phyloP scores from a whole-genome alignment of 345 rosid genomes.

The Euclidium syriacum region DNA sequence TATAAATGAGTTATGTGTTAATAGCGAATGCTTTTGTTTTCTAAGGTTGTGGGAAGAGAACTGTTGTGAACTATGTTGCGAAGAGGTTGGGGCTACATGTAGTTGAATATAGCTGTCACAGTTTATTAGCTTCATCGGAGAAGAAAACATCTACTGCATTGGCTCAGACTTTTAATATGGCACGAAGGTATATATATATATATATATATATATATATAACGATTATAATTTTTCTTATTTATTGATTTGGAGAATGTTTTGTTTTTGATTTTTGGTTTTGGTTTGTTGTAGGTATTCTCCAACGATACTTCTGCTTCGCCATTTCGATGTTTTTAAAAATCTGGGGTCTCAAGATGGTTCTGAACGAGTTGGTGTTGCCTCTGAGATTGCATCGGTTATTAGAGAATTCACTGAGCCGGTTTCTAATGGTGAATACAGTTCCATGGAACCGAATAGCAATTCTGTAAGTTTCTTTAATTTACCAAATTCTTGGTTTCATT shows the following conservation, averaged over 20 bases:
- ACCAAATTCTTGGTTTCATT: background rate
- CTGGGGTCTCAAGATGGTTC: conserved; percentile 65
- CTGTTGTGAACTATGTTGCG: conserved; percentile 75
- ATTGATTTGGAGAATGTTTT: background rate
- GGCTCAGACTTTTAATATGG: conserved; percentile 75
- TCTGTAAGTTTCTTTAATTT: conserved; percentile 41
- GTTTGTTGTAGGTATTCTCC: conserved; percentile 69
- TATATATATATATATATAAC: no score
- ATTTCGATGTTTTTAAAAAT: conserved; percentile 81
- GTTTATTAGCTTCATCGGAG: conserved; percentile 67
- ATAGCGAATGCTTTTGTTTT: conserved; percentile 6
- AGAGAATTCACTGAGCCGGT: conserved; percentile 73
- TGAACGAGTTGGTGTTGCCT: conserved; percentile 71
- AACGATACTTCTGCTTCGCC: conserved; percentile 78
- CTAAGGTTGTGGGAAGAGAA: conserved; percentile 95
- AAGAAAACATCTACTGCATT: conserved; percentile 66
- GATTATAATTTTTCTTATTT: no score
- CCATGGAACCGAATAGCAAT: conserved; percentile 35
- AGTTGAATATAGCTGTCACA: conserved; percentile 90
- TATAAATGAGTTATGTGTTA: background rate
- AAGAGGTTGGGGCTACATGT: conserved; percentile 76
- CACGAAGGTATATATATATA: no score
- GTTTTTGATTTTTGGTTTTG: conserved; percentile 19
- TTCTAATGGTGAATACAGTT: conserved; percentile 42
- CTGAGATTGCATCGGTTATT: conserved; percentile 83